A percentile compares a stretch with the other conserved stretches of the same genome.
These are phyloP conservation scores for Trichoderma hamatum DNA, from an alignment of 2,329 filamentous ascomycete species.

Conservation along the genomic window DNA sequence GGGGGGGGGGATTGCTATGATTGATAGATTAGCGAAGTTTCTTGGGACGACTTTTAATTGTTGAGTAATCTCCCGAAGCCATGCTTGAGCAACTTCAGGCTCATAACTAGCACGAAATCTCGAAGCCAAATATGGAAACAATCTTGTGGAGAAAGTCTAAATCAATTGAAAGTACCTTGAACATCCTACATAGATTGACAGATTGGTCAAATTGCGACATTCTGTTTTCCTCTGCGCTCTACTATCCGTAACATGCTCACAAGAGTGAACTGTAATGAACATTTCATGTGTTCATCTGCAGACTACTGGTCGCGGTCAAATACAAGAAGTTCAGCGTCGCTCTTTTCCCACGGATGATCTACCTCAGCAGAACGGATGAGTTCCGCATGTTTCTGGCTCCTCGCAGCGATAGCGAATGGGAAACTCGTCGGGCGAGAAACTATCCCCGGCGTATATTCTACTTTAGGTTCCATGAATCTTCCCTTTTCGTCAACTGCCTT, in stretches of 20 bases:
- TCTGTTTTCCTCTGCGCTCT: no score
- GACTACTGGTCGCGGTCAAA: neutral
- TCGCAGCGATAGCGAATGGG: conserved; percentile 29
- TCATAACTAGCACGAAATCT: neutral
- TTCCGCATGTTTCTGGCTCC: conserved; percentile 30
- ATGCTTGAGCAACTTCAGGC: no score
- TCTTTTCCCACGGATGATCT: conserved; percentile 34
- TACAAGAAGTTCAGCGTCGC: conserved; percentile 28
- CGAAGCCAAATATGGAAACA: neutral
- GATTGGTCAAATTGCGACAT: neutral
- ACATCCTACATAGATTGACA: neutral
- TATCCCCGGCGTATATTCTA: conserved; percentile 30
- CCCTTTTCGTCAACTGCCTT: conserved; percentile 21
- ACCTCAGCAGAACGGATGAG: conserved; percentile 30
- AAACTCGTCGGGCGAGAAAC: conserved; percentile 30
- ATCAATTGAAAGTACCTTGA: neutral
- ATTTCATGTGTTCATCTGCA: neutral
- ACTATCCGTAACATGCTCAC: neutral
- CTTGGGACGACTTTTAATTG: neutral
- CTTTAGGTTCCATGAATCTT: conserved; percentile 29
- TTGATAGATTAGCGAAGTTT: neutral
- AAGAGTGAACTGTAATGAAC: neutral
- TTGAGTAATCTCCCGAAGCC: neutral
- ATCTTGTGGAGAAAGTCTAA: neutral
- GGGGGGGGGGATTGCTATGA: neutral